Evolutionary conservation across 1,139 yeast genomes (phyloP).

Genomic region (Suhomyces guaymorum): DNA sequence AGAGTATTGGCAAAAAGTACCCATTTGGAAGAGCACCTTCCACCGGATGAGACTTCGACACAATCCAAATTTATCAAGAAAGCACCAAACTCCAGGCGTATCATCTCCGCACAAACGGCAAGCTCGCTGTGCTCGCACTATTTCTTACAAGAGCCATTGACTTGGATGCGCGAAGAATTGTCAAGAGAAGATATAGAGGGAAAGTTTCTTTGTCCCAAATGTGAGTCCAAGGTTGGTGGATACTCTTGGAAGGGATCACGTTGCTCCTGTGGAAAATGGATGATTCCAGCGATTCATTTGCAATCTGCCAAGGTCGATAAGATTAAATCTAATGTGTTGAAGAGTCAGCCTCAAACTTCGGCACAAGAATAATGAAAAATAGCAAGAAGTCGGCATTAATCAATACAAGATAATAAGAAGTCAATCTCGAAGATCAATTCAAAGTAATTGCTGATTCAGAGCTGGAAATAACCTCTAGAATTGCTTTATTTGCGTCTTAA

Average conservation of each 20-base stretch:
- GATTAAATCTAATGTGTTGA: constrained; percentile 30
- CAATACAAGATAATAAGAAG: no score
- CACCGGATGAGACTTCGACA: constrained; percentile 59
- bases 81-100: constrained; percentile 60
- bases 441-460: no score
- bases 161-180: constrained; percentile 87
- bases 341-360: no score
- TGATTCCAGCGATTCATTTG: constrained; percentile 86
- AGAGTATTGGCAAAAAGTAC: constrained; percentile 50
- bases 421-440: no score
- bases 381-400: no score
- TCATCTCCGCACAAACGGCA: constrained; percentile 54
- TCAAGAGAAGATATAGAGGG: constrained; percentile 77
- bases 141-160: constrained; percentile 78
- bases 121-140: constrained; percentile 71
- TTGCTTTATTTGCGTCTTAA: no score
- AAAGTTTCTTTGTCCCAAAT: constrained; percentile 79
- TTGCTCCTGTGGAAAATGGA: constrained; percentile 96
- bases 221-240: constrained; percentile 81
- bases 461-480: no score
- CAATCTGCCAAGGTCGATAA: constrained; percentile 81
- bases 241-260: constrained; percentile 94
- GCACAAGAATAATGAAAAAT: neutral
- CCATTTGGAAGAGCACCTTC: constrained; percentile 58
- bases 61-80: constrained; percentile 65